These are phyloP conservation scores for Baudoinia panamericana DNA, from an alignment of 495 filamentous ascomycete genomes.

Conservation along the genomic window DNA sequence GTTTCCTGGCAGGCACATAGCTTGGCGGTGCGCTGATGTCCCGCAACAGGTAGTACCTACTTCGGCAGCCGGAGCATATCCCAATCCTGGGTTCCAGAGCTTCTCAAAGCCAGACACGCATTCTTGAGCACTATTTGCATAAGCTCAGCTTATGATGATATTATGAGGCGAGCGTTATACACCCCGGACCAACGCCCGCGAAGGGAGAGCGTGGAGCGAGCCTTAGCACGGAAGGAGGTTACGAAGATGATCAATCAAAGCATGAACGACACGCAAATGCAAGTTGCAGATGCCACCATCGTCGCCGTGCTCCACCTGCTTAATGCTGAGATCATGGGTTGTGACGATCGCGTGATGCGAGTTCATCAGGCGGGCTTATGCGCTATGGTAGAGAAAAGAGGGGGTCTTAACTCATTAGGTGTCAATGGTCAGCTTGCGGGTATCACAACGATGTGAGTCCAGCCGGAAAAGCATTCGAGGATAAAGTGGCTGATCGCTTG, in stretches of 20 bases:
- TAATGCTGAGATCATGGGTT: conserved; percentile 23
- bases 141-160: conserved; percentile 25
- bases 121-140: conserved; percentile 29
- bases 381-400: conserved; percentile 22
- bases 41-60: conserved; percentile 2
- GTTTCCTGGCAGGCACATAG: too few relatives aligned
- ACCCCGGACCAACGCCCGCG: conserved; percentile 2
- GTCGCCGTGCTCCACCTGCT: conserved; percentile 27
- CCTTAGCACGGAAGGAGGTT: conserved; percentile 21
- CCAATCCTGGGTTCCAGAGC: conserved; percentile 23
- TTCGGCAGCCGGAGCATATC: conserved; percentile 11
- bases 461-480: not conserved
- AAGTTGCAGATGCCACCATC: conserved; percentile 19
- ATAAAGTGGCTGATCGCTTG: not conserved
- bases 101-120: conserved; percentile 24
- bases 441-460: conserved; percentile 14
- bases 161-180: conserved; percentile 8
- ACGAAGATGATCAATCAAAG: conserved; percentile 22
- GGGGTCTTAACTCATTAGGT: conserved; percentile 18
- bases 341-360: conserved; percentile 17
- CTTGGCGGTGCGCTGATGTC: too few relatives aligned
- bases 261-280: conserved; percentile 18
- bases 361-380: conserved; percentile 23
- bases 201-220: conserved; percentile 17
- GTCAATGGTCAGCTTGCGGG: conserved; percentile 12